Evolutionary conservation across 2,329 filamentous ascomycete species (phyloP), one percentile per base, ranked within the genome.

Genomic region (Massarina eburnea): DNA sequence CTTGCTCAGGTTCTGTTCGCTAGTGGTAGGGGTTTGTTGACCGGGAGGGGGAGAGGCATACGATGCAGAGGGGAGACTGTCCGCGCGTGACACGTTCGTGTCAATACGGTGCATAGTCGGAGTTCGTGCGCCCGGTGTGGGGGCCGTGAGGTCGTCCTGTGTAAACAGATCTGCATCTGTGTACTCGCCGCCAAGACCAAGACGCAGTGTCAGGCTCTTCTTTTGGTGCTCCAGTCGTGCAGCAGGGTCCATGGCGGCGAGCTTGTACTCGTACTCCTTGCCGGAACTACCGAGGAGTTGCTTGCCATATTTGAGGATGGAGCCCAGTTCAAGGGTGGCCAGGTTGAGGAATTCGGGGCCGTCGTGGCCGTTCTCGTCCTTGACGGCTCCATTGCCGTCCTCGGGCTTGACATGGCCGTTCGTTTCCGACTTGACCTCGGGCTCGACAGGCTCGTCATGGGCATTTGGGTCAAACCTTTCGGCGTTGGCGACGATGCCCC

Each of bases 401-500:
- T 88, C 83, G 53, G 83, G 78, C 63, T 88, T 87, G 47, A 82
- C 67, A 51, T 71, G 59, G 35, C 66, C 67, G 39, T 74, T 72
- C 14, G 59, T 53, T 32, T 75, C 69, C 19, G 61, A 27, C 44
- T 71, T 69, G 45, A 71, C 58, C 32, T 80, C 76, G 42, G 78
- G 71, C 21, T 77, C 80, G 58, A 91, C 85, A 45, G 80, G 75
- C 29, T 78, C 80, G 56, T 92, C 88, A 48, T 84, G 85, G 17
- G 80, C 79, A 63, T 96, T 97, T 1, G 94, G 95, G 61, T 97
- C 91, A 68, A 94, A 96, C 35, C 81, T 75, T 43, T 90, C 84
- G 1, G 91, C 90, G 76, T 97, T 88, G 47, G 92, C 86, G 51
- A 95, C 85, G 55, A 99, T 97, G 61, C 92, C 91, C 47, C 92